phyloP scores from a whole-genome alignment of 768 basidiomycete genomes.

The Boletus patriciae region DNA sequence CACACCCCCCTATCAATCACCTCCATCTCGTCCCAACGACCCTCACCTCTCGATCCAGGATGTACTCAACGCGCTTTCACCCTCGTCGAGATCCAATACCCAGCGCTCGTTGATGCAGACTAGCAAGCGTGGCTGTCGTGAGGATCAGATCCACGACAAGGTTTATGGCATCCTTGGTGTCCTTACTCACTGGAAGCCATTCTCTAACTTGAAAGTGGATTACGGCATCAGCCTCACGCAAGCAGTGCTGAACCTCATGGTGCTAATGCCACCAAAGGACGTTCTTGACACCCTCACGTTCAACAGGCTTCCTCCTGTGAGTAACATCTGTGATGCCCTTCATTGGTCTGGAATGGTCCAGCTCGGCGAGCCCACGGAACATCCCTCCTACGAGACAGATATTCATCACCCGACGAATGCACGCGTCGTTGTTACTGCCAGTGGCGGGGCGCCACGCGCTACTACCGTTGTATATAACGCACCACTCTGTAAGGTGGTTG shows the following conservation, averaged over 20 bases:
- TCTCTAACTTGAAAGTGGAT: background rate
- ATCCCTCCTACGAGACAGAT: constrained; percentile 12
- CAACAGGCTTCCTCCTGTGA: constrained; percentile 1
- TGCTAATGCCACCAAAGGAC: constrained; percentile 2
- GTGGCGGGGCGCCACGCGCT: background rate
- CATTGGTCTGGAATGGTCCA: constrained; percentile 15
- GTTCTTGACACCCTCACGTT: constrained; percentile 17
- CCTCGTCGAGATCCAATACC: constrained; percentile 1
- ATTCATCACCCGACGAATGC: constrained; percentile 6
- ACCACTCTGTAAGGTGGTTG: constrained; percentile 4
- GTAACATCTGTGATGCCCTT: background rate
- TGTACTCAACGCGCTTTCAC: constrained; percentile 10
- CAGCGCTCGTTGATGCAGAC: constrained; percentile 14
- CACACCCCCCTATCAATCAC: background rate
- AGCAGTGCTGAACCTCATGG: constrained; percentile 7
- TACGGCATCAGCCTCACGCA: background rate
- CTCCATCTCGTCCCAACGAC: background rate
- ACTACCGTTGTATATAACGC: background rate
- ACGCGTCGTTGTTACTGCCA: background rate
- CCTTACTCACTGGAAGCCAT: background rate
- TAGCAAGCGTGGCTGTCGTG: constrained; percentile 1
- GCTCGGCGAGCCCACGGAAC: constrained; percentile 7
- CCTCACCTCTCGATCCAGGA: constrained; percentile 5
- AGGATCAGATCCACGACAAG: background rate
- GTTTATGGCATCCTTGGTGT: constrained; percentile 14